phyloP scores from a whole-genome alignment of 345 rosid genomes.

The Eucalyptus erythrocorys region DNA sequence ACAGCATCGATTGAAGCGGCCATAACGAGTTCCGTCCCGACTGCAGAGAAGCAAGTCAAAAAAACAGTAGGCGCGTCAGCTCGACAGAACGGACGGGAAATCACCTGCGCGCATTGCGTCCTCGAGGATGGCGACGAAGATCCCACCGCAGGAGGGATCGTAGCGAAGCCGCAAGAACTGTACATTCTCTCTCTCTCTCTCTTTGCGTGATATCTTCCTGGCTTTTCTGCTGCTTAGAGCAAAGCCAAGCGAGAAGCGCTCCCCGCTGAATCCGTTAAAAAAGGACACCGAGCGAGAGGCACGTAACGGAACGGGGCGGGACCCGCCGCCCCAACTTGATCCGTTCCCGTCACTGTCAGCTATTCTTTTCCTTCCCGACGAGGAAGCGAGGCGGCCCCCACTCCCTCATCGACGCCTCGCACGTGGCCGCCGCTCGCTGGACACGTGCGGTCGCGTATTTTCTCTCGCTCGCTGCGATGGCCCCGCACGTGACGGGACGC shows the following conservation, averaged over 20 bases:
- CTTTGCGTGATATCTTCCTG: neutral
- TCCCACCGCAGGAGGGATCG: neutral
- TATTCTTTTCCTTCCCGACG: neutral
- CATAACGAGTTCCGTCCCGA: neutral
- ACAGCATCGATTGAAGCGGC: neutral
- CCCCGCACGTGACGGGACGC: neutral
- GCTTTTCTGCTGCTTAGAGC: neutral
- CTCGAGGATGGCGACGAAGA: neutral
- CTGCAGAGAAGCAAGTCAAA: neutral
- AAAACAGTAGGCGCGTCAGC: neutral
- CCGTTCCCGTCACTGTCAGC: neutral
- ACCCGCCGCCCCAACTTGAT: neutral
- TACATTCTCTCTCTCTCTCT: neutral
- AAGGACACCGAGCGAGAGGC: neutral
- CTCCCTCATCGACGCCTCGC: neutral
- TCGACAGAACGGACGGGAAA: neutral
- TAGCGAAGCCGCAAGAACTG: neutral
- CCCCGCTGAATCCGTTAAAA: neutral
- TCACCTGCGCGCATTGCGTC: neutral
- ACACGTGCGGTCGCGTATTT: neutral
- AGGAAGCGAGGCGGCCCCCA: neutral
- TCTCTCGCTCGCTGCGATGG: no score
- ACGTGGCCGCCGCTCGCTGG: neutral
- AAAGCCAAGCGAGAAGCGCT: neutral
- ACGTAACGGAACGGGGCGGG: neutral